Percentiles rank a stretch among this genome's conserved stretches.
phyloP scores from a whole-genome alignment of 108 stramenopile species.

The Skeletonema grethae region DNA sequence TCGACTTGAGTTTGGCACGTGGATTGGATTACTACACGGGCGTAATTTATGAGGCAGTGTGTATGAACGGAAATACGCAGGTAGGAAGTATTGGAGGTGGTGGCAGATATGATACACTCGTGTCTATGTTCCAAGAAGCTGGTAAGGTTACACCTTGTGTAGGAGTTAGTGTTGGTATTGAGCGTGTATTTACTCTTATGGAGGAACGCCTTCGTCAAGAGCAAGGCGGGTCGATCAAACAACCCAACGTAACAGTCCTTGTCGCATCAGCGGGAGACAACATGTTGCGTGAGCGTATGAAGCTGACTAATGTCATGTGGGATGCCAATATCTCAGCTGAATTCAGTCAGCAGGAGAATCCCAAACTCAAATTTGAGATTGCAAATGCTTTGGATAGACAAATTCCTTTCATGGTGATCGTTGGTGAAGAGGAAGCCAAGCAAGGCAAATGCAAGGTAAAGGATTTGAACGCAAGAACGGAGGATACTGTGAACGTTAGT shows the following conservation, averaged over 20 bases:
- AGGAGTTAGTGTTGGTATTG: slow-evolving; percentile 91
- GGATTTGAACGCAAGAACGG: slow-evolving; percentile 70
- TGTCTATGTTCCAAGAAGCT: slow-evolving; percentile 90
- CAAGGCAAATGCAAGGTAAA: slow-evolving; percentile 84
- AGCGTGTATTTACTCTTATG: slow-evolving; percentile 94
- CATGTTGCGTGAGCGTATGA: slow-evolving; percentile 76
- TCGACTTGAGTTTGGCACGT: slow-evolving; percentile 89
- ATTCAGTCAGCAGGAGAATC: slow-evolving; percentile 80
- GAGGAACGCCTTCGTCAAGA: slow-evolving; percentile 65
- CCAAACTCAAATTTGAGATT: slow-evolving; percentile 85
- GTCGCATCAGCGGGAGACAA: slow-evolving; percentile 81
- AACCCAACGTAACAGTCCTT: slow-evolving; percentile 71
- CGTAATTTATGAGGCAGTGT: slow-evolving; percentile 93
- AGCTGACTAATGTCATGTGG: slow-evolving; percentile 81
- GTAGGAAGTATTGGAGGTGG: slow-evolving; percentile 94
- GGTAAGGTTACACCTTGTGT: slow-evolving; percentile 89
- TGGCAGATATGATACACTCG: slow-evolving; percentile 91
- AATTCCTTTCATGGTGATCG: slow-evolving; percentile 89
- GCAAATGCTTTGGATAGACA: slow-evolving; percentile 76
- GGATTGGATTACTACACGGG: slow-evolving; percentile 96
- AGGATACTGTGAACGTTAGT: slow-evolving; percentile 57
- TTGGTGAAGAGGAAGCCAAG: slow-evolving; percentile 86
- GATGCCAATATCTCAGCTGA: slow-evolving; percentile 84
- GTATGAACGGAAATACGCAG: slow-evolving; percentile 69
- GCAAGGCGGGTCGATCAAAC: slow-evolving; percentile 61